phyloP scores from a whole-genome alignment of 257 asterid species.

The Solanum acaule region DNA sequence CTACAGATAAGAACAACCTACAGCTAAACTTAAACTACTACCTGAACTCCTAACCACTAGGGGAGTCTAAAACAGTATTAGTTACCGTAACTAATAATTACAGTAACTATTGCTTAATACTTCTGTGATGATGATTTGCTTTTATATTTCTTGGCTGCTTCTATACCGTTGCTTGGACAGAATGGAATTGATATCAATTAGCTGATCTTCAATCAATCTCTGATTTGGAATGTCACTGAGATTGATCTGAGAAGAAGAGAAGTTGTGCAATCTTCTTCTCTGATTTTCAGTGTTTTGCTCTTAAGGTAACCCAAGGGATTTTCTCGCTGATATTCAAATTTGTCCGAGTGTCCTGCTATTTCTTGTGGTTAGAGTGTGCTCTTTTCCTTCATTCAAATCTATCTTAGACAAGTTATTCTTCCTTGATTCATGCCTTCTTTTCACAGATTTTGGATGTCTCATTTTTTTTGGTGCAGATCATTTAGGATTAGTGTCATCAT shows the following conservation, averaged over 20 bases:
- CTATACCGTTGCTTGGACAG: neutral
- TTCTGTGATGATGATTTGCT: too few species aligned
- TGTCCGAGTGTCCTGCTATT: too few species aligned
- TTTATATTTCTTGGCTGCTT: neutral
- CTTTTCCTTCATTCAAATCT: neutral
- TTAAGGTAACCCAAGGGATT: neutral
- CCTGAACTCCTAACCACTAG: too few species aligned
- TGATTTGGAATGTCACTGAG: neutral
- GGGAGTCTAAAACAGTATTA: too few species aligned
- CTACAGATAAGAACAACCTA: too few species aligned
- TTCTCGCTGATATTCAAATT: neutral
- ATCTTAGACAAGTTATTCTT: neutral
- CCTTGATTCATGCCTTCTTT: neutral
- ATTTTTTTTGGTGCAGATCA: too few species aligned
- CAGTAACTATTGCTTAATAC: too few species aligned
- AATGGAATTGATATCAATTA: neutral
- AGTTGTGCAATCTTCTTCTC: too few species aligned
- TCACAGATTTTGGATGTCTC: too few species aligned
- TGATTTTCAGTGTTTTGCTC: neutral
- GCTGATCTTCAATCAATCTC: neutral
- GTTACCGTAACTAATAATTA: too few species aligned
- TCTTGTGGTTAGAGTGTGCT: neutral
- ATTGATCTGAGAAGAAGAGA: neutral
- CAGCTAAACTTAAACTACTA: too few species aligned
- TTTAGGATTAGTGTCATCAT: too few species aligned